Conservation (phyloP, 768 basidiomycete species). For the Psilocybe sp. region DNA sequence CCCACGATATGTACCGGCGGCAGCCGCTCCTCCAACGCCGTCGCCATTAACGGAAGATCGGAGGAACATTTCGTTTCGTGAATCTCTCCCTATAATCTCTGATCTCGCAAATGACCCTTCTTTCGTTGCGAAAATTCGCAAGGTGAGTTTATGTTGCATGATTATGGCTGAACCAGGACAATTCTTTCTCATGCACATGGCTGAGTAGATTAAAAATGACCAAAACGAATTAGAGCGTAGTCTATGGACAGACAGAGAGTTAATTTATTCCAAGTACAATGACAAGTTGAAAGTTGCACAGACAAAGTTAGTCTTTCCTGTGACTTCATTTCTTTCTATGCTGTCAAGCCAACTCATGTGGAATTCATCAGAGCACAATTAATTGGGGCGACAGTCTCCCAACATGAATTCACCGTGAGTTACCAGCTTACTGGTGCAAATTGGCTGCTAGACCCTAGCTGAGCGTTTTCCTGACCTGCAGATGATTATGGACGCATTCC, state of each 20-base stretch:
- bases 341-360: conserved; percentile 2
- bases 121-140: conserved; percentile 47
- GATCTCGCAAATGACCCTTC: conserved; percentile 51
- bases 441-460: background rate
- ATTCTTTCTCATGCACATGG: conserved; percentile 31
- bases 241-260: conserved; percentile 65
- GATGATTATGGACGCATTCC: conserved; percentile 65
- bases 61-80: conserved; percentile 56
- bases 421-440: conserved; percentile 2
- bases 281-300: conserved; percentile 67
- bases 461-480: conserved; percentile 24
- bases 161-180: background rate
- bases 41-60: conserved; percentile 3
- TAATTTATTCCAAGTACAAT: conserved; percentile 63
- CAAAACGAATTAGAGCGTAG: conserved; percentile 68
- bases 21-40: background rate
- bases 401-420: conserved; percentile 66
- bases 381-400: conserved; percentile 62
- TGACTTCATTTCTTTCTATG: conserved; percentile 2
- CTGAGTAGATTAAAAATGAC: conserved; percentile 51
- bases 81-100: conserved; percentile 66
- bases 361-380: conserved; percentile 52
- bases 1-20: background rate
- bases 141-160: conserved; percentile 34
- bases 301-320: conserved; percentile 51